Evolutionary conservation across 148 eudicot genomes (phyloP).

Genomic region (Suaeda aralocaspica): DNA sequence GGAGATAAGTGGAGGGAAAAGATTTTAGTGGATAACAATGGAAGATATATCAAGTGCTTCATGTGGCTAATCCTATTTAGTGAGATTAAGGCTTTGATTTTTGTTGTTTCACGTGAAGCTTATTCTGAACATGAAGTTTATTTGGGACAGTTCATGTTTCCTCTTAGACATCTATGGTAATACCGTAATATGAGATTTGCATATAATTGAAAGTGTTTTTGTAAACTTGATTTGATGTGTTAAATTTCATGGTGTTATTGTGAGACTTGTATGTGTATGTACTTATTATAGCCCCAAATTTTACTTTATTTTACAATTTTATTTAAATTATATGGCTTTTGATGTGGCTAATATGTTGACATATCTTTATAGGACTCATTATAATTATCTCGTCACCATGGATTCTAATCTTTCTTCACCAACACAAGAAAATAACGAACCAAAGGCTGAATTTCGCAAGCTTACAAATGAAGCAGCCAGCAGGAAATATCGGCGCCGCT

Average conservation of each 20-base stretch:
- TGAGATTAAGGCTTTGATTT: too few relatives aligned
- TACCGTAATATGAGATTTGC: too few relatives aligned
- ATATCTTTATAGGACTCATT: neutral
- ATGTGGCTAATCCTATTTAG: too few relatives aligned
- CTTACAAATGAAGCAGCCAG: slow-evolving; percentile 56
- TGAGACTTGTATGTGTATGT: neutral
- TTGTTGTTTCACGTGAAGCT: too few relatives aligned
- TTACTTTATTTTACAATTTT: neutral
- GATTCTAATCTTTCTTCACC: slow-evolving; percentile 44
- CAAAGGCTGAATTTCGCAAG: slow-evolving; percentile 69
- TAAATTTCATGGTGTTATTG: neutral
- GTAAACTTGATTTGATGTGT: too few relatives aligned
- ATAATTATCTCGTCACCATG: slow-evolving; percentile 28
- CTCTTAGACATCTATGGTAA: too few relatives aligned
- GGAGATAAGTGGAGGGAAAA: too few relatives aligned
- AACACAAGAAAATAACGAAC: slow-evolving; percentile 39
- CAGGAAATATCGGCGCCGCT: slow-evolving; percentile 69
- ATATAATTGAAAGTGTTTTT: too few relatives aligned
- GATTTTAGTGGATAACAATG: too few relatives aligned
- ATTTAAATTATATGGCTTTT: neutral
- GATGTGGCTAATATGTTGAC: neutral
- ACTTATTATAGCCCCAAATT: neutral
- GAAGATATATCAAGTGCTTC: too few relatives aligned
- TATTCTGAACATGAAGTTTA: too few relatives aligned
- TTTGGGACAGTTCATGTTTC: too few relatives aligned